A percentile compares a stretch with the other conserved stretches of the same genome.
Evolutionary conservation across 495 filamentous ascomycete species (phyloP).

Genomic region (Talaromyces adpressus): DNA sequence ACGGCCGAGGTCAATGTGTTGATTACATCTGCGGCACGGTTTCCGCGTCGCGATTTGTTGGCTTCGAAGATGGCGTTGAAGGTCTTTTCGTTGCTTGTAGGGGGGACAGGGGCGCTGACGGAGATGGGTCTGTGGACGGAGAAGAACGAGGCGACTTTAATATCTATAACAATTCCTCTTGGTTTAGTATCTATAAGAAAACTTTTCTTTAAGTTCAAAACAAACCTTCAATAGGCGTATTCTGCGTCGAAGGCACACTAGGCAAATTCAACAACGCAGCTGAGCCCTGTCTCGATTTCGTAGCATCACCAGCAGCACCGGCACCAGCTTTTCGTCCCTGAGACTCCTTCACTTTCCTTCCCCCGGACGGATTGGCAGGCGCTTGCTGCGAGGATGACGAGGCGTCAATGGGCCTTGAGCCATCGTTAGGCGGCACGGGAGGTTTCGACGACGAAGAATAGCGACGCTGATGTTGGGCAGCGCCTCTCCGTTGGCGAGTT

Average conservation of each 20-base stretch:
- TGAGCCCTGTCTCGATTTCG: slow-evolving; percentile 22
- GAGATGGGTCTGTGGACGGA: slow-evolving; percentile 93
- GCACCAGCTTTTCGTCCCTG: background rate
- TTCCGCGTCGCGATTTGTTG: slow-evolving; percentile 41
- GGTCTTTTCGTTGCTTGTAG: slow-evolving; percentile 57
- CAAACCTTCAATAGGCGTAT: slow-evolving; percentile 67
- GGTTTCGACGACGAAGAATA: slow-evolving; percentile 49
- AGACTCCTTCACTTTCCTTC: slow-evolving; percentile 30
- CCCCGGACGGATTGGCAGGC: slow-evolving; percentile 32
- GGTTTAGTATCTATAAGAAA: slow-evolving; percentile 12
- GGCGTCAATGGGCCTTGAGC: slow-evolving; percentile 32
- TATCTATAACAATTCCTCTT: slow-evolving; percentile 45
- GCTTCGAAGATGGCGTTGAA: slow-evolving; percentile 75
- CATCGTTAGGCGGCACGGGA: slow-evolving; percentile 37
- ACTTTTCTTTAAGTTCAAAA: slow-evolving; percentile 2
- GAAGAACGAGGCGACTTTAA: slow-evolving; percentile 87
- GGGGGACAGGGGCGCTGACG: slow-evolving; percentile 71
- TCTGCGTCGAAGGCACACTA: slow-evolving; percentile 77
- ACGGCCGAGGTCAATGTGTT: slow-evolving; percentile 70
- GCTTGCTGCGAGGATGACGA: slow-evolving; percentile 26
- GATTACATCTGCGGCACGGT: slow-evolving; percentile 54
- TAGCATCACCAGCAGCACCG: background rate
- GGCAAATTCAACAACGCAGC: slow-evolving; percentile 55
- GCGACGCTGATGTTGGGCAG: slow-evolving; percentile 40
- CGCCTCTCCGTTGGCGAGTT: slow-evolving; percentile 17